Evolutionary conservation across 148 eudicot genomes (phyloP), one percentile per base, ranked within the genome.

Genomic region (Cornus controversa): DNA sequence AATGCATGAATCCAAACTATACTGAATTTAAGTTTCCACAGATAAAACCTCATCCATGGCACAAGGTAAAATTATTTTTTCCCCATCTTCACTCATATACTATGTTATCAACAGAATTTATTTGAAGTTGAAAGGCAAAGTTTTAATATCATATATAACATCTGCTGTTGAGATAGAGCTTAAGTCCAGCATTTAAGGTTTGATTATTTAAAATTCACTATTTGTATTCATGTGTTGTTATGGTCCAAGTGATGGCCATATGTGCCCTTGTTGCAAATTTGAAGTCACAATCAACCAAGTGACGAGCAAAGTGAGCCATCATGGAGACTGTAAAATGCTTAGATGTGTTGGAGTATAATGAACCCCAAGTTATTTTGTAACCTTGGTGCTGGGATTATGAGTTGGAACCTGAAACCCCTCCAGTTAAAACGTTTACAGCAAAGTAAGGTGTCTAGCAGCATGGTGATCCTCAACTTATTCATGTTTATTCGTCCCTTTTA

Each of bases 21-120:
- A 94, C 98, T 20, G 97, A 92, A 83, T 94, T 94, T 84, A 94
- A 92, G 80, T 94, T 94, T 76, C 98, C 98, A 24, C 98, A 94
- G 87, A 94, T 94, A 82, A 94, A 94, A 83, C 96, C 98, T 81
- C 98, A 94, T 86, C 98, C 98, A 54, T 94, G 98, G 97, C 98
- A 94, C 86, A 94, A 94, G 96, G 97, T 92, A 83, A 50, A 27
- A 23, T 31, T 15, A 10, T 63, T 63, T 58, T 26, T 63, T 5
- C 66, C 58, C 27, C 64, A 36, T 14, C 25, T n/a, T 64, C 16
- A 9, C 29, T 8, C 26, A 25, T 62, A 10, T 70, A 5, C 20
- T 50, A 50, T 6, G 45, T 40, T 40, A 40, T 40, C 6, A 7
- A 9, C 45, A 40, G 3, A 40, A 40, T 50, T 50, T 50, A 2